Base-by-base conservation (phyloP, 768 basidiomycete species). In the Saitozyma sp. region DNA sequence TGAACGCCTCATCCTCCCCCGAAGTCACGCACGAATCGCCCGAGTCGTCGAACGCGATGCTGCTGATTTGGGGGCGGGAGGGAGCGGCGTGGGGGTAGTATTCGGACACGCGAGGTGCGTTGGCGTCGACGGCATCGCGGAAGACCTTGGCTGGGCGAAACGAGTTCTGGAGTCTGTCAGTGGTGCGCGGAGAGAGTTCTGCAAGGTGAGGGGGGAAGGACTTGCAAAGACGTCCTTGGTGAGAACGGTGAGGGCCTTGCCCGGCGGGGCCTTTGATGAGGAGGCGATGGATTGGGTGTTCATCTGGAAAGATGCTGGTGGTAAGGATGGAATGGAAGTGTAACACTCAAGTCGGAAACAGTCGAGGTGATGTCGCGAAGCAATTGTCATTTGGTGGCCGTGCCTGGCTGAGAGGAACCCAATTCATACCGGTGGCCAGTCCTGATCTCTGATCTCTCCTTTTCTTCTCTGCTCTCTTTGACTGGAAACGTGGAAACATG, bases 1-100 rank as follows among this genome's bases (percentile, higher is more conserved):
- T 84, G 80, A 98, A 93, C 0, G 87, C 87, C 81, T 97, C 95
- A 75, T 98, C 96, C 77, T 96, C 92, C 16, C 84, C 88, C 0
- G 91, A 89, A 9, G 92, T 95, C 54, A 98, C 83, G 50, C 95
- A 79, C 62, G 85, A 85, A 68, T 93, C 91, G 1, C 96, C 96
- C 75, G 86, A 83, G 77, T 95, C 91, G 75, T 98, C 95, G 74
- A 97, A 98, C 42, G 85, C 84, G 56, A 97, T 86, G 13, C 91
- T 90, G 1, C 92, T 95, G 58, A 94, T 80, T 74, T 62, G 59
- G 19, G 58, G 29, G 5, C 29, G 29, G 5, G 29, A 29, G 5
- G 29, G 29, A 29, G 29, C 29, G 29, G 29, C 2, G 29, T 29
- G 29, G 29, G 29, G 29, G 45, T 46, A 46, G 45, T 46, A 17